Base-by-base conservation (phyloP, 805 yeast genomes). In the Ogataea ganodermae region DNA sequence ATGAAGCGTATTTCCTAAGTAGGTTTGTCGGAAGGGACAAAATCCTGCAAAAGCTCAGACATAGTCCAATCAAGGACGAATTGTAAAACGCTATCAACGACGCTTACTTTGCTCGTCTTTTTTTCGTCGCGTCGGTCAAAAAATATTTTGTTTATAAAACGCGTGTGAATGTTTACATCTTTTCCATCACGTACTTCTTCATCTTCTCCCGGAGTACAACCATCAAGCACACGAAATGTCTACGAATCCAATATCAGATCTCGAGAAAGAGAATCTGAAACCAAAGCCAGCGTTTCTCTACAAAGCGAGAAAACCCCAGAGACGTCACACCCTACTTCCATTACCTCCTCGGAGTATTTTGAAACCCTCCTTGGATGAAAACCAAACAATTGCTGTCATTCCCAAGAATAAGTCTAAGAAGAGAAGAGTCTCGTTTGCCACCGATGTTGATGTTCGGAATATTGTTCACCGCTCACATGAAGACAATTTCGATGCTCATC, bases 391-490 rank as follows among this genome's bases (percentile, higher is more conserved):
- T 12, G 72, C 73, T 1, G 56, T 71, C 6, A 60, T 72, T 57
- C 71, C 68, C 30, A 51, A 61, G 44, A 49, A 52, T 49, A 42
- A 49, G 46, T 2, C 48, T 20, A 53, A 63, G 28, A 65, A 67
- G 30, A 66, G 92, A 48, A 66, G 92, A 21, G 92, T 86, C 4
- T 82, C 89, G 4, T 86, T 86, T 71, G 91, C 91, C 0, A 86
- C 86, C 1, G 87, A 82, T 55, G 88, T 83, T 0, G 82, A 86
- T 3, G 70, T 83, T 33, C 87, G 83, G 57, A 78, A 81, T 20
- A 53, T 56, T 3, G 47, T 53, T 27, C 57, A 73, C 75, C 54
- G 81, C 67, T 49, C 62, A 64, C 50, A 66, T 67, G 37, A 69
- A 66, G 7, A 56, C 41, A 14, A 49, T 49, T 37, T 53, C 51